phyloP scores from a whole-genome alignment of 495 filamentous ascomycete species.

The Penicillium silybi region DNA sequence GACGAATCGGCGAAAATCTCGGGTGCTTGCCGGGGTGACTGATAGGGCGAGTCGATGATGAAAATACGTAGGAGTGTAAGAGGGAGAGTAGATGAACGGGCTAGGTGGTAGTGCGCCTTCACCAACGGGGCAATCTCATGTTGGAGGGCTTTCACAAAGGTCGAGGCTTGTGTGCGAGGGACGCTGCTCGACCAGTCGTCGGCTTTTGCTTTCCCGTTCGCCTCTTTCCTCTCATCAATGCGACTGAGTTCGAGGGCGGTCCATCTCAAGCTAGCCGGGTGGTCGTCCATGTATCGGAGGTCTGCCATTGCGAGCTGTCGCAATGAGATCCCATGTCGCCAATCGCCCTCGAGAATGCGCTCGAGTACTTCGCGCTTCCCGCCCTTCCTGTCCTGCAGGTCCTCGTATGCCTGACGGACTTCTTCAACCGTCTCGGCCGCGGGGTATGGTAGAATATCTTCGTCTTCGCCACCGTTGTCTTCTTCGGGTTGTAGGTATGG shows the following conservation, averaged over 20 bases:
- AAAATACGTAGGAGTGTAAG: slow-evolving; percentile 72
- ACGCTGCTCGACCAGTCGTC: slow-evolving; percentile 46
- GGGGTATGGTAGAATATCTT: slow-evolving; percentile 53
- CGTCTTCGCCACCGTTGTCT: slow-evolving; percentile 24
- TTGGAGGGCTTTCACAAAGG: slow-evolving; percentile 71
- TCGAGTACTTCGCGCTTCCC: slow-evolving; percentile 71
- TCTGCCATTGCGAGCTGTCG: slow-evolving; percentile 81
- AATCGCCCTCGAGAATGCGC: slow-evolving; percentile 75
- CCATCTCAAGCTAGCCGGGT: slow-evolving; percentile 70
- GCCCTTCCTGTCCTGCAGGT: slow-evolving; percentile 55
- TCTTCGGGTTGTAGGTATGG: slow-evolving; percentile 35
- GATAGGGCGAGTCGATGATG: slow-evolving; percentile 69
- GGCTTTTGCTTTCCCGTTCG: neutral
- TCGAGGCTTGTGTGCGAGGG: slow-evolving; percentile 71
- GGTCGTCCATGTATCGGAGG: slow-evolving; percentile 71
- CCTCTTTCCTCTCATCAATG: slow-evolving; percentile 21
- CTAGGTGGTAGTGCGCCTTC: slow-evolving; percentile 75
- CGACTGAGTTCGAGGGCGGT: slow-evolving; percentile 59
- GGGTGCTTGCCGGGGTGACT: slow-evolving; percentile 39
- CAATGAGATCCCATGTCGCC: slow-evolving; percentile 70
- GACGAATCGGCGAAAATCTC: slow-evolving; percentile 50
- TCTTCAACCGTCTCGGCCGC: slow-evolving; percentile 58
- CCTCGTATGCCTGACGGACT: slow-evolving; percentile 58
- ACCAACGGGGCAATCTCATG: slow-evolving; percentile 66
- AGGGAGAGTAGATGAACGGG: slow-evolving; percentile 57